Evolutionary conservation across 192 early-diverging fungal genomes (phyloP), one percentile per base, ranked within the genome.

Genomic region (Dimargaris cristalligena): DNA sequence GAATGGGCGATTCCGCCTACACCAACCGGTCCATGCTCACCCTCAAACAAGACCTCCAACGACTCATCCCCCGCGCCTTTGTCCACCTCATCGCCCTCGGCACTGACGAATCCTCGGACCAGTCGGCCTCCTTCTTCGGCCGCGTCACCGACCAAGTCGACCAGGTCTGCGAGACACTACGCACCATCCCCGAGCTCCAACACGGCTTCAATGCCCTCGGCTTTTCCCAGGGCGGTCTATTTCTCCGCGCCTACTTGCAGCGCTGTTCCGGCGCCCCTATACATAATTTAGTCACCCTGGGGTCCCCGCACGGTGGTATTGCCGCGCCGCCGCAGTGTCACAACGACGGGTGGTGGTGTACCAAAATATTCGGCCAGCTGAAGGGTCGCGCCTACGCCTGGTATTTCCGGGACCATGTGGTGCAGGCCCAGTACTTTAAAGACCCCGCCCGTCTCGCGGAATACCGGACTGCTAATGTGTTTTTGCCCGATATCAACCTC

Each of bases 341-440:
- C 1, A 72, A 74, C 58, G 71, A 78, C 34, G 66, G 46, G 46
- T 60, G 62, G 9, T 64, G 74, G 31, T 98, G 93, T 73, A 56
- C 55, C 16, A 70, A 85, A 52, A 87, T 90, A 6, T 33, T 33
- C 18, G 23, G 23, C 54, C 26, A 56, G 34, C 32, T 56, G 1
- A 29, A 33, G 3, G 16, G 67, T 18, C 90, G 89, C 9, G 92
- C 82, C 6, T 98, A 98, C 72, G 75, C 82, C 34, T 71, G 74
- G 44, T 95, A 90, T 74, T 77, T 94, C 23, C 84, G 90, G 18
- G 70, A 81, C 59, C 80, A 85, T 61, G 70, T 92, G 4, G 72
- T 98, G 10, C 95, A 91, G 73, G 95, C 93, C 3, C 95, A 98
- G 73, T 98, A 96, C 59, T 98, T 79, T 63, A 91, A 90, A 60